A percentile compares a stretch with the other conserved stretches of the same genome.
Conservation (phyloP, 148 eudicot genomes). For the Talinum fruticosum region DNA sequence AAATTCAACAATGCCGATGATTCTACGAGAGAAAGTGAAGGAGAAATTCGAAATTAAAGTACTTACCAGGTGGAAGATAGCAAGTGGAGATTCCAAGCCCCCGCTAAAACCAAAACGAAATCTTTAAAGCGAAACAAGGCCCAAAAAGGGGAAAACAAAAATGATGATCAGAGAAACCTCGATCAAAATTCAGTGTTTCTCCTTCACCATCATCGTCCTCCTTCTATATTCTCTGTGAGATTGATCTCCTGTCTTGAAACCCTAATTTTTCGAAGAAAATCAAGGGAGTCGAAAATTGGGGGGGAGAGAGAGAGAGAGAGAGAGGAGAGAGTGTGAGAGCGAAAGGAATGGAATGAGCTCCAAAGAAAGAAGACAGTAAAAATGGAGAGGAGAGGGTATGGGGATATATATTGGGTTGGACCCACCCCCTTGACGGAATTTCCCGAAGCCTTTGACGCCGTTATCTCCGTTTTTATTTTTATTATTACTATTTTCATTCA, state of each 20-base stretch:
- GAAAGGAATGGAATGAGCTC: too few relatives aligned
- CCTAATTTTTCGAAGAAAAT: conserved; percentile 10
- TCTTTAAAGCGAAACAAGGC: conserved; percentile 4
- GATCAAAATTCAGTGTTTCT: conserved; percentile 7
- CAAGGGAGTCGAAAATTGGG: conserved; percentile 1
- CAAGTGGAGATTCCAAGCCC: conserved; percentile 25
- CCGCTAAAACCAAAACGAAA: neutral
- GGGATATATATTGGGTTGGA: neutral
- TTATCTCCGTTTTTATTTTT: neutral
- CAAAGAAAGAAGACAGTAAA: neutral
- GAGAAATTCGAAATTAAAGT: conserved; percentile 9
- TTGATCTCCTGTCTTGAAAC: neutral
- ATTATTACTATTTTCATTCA: neutral
- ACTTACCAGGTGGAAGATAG: conserved; percentile 13
- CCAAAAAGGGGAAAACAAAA: neutral
- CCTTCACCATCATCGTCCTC: neutral
- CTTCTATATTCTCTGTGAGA: neutral
- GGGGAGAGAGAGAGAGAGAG: neutral
- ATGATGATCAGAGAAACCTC: neutral
- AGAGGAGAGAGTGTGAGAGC: too few relatives aligned
- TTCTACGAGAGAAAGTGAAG: neutral
- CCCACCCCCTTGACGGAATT: conserved; percentile 10
- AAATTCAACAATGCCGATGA: neutral
- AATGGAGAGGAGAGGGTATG: conserved; percentile 14
- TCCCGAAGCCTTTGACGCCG: neutral